Percentiles rank a stretch among this genome's conserved stretches.
Evolutionary conservation across 2,329 filamentous ascomycete species (phyloP).

Genomic region (Sarocladium brachiariae): DNA sequence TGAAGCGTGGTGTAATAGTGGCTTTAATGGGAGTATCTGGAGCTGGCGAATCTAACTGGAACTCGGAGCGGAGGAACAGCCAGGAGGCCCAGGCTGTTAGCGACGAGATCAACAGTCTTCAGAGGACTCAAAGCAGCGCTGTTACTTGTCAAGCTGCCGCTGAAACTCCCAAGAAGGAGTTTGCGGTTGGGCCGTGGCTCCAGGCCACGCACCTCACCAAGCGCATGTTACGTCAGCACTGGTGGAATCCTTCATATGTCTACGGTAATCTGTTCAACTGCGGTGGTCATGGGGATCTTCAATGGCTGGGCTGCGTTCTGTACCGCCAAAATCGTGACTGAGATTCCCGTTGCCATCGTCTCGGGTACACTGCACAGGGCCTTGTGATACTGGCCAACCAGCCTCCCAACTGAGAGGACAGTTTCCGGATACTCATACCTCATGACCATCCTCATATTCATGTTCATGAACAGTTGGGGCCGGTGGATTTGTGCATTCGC

Average conservation of each 20-base stretch:
- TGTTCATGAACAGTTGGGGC: constrained; percentile 70
- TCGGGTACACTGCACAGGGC: constrained; percentile 61
- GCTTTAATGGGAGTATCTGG: constrained; percentile 77
- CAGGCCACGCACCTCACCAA: constrained; percentile 63
- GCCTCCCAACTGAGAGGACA: constrained; percentile 57
- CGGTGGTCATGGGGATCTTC: constrained; percentile 66
- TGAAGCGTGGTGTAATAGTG: constrained; percentile 72
- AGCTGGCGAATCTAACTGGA: constrained; percentile 80
- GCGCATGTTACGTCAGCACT: constrained; percentile 65
- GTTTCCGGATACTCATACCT: constrained; percentile 70
- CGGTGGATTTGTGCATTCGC: constrained; percentile 83
- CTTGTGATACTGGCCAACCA: constrained; percentile 71
- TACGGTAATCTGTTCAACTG: constrained; percentile 70
- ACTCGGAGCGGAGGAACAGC: constrained; percentile 65
- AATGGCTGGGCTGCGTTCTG: constrained; percentile 73
- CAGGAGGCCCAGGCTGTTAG: constrained; percentile 51
- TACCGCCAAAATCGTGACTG: constrained; percentile 64
- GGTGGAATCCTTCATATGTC: constrained; percentile 69
- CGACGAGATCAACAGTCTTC: constrained; percentile 58
- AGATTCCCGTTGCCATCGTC: constrained; percentile 64
- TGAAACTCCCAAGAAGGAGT: constrained; percentile 39
- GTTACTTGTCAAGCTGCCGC: constrained; percentile 9
- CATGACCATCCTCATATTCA: constrained; percentile 70
- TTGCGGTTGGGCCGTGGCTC: constrained; percentile 55
- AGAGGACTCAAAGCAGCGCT: constrained; percentile 20